These are phyloP conservation scores for Aureobasidium vineae DNA, from an alignment of 2,329 filamentous ascomycete genomes.

Conservation along the genomic window DNA sequence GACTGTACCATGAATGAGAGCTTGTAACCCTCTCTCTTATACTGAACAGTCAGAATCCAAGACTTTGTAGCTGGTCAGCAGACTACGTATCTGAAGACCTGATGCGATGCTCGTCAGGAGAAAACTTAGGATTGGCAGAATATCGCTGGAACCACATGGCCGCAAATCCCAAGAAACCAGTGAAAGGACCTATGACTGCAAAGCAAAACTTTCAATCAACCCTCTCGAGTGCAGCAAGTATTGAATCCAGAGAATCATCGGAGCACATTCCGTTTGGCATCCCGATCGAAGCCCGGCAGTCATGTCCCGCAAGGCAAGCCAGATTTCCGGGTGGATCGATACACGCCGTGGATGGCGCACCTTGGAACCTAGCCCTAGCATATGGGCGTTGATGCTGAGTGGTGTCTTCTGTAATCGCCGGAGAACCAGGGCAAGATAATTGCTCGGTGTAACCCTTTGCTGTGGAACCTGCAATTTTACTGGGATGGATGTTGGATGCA, in stretches of 20 bases:
- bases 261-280: background rate
- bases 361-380: background rate
- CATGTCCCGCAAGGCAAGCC: background rate
- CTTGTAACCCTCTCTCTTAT: too few species aligned
- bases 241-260: background rate
- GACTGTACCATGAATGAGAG: too few species aligned
- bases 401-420: background rate
- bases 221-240: background rate
- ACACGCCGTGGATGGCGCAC: background rate
- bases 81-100: too few species aligned
- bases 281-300: background rate
- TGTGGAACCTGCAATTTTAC: background rate
- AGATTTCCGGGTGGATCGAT: conserved; percentile 4
- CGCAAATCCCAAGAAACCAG: background rate
- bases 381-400: background rate
- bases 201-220: background rate
- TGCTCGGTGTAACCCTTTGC: background rate
- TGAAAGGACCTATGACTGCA: background rate
- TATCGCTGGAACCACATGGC: background rate
- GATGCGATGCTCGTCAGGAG: background rate
- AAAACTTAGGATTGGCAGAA: background rate
- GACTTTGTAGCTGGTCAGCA: too few species aligned
- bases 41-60: too few species aligned
- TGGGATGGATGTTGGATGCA: background rate
- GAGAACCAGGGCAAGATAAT: background rate